Percentiles rank a stretch among this genome's conserved stretches.
Evolutionary conservation across 2,329 filamentous ascomycete species (phyloP).

Genomic region (Pseudovirgaria hyperparasitica): DNA sequence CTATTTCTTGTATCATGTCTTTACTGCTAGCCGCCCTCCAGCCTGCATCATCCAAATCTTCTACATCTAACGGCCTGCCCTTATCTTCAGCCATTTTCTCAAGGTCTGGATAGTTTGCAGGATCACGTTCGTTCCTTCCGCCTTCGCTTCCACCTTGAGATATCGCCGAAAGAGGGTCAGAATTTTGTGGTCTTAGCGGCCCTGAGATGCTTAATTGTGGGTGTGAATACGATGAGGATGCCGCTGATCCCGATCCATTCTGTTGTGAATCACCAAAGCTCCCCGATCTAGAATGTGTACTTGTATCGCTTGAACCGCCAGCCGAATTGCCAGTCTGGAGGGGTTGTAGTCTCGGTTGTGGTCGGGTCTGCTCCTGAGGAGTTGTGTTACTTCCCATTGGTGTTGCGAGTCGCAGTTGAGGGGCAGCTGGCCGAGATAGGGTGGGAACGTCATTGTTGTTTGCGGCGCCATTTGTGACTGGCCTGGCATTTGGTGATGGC

Average conservation of each 20-base stretch:
- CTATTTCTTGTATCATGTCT: slow-evolving; percentile 75
- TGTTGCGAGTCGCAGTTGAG: slow-evolving; percentile 74
- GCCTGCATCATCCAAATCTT: slow-evolving; percentile 86
- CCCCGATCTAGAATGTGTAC: slow-evolving; percentile 68
- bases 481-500: slow-evolving; percentile 68
- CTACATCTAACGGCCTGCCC: slow-evolving; percentile 74
- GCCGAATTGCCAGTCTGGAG: slow-evolving; percentile 50
- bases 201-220: slow-evolving; percentile 74
- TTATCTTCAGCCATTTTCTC: slow-evolving; percentile 73
- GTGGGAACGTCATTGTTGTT: slow-evolving; percentile 22
- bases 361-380: slow-evolving; percentile 56
- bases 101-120: slow-evolving; percentile 54
- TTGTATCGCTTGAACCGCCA: slow-evolving; percentile 67
- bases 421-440: slow-evolving; percentile 48
- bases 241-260: slow-evolving; percentile 74
- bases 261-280: slow-evolving; percentile 72
- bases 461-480: slow-evolving; percentile 55
- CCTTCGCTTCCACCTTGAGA: slow-evolving; percentile 64
- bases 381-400: slow-evolving; percentile 70
- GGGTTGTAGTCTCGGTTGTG: slow-evolving; percentile 39
- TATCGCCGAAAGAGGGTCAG: slow-evolving; percentile 80
- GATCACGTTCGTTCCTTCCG: slow-evolving; percentile 55
- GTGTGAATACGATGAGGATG: slow-evolving; percentile 69
- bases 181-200: slow-evolving; percentile 43
- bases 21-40: slow-evolving; percentile 90